Evolutionary conservation across 768 basidiomycete genomes (phyloP).

Genomic region (Mycena latifolia): DNA sequence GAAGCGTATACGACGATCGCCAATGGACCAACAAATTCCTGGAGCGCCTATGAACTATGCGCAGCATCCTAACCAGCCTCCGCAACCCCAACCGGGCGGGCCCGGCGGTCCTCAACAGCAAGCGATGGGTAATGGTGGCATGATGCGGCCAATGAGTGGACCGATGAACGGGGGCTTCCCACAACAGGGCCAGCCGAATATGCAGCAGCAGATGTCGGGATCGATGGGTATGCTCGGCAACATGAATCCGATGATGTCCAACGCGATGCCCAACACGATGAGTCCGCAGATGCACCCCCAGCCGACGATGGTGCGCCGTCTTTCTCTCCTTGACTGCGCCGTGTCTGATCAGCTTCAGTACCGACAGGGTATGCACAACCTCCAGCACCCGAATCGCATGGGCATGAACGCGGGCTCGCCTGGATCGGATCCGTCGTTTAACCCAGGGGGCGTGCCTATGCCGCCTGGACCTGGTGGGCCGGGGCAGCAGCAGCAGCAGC

Average conservation of each 20-base stretch:
- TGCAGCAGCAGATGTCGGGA: constrained; percentile 30
- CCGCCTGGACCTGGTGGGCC: constrained; percentile 38
- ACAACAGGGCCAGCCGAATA: constrained; percentile 26
- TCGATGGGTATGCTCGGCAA: constrained; percentile 40
- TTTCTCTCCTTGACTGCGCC: neutral
- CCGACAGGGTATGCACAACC: constrained; percentile 24
- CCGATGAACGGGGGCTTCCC: constrained; percentile 48
- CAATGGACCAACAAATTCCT: constrained; percentile 59
- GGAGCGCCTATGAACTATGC: constrained; percentile 48
- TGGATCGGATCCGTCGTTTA: constrained; percentile 58
- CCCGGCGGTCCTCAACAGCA: constrained; percentile 46
- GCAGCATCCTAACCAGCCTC: constrained; percentile 34
- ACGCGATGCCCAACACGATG: constrained; percentile 29
- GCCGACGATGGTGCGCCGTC: constrained; percentile 24
- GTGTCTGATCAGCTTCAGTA: constrained; percentile 29
- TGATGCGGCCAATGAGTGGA: constrained; percentile 50
- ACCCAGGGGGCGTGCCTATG: constrained; percentile 41
- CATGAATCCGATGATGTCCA: constrained; percentile 29
- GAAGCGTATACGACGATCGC: constrained; percentile 66
- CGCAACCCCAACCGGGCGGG: constrained; percentile 46
- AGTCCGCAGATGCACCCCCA: constrained; percentile 37
- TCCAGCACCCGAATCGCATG: constrained; percentile 29
- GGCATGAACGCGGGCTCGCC: constrained; percentile 57
- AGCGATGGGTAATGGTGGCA: constrained; percentile 54
- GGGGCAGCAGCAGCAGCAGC: constrained; percentile 20